Evolutionary conservation across 768 basidiomycete genomes (phyloP).

Genomic region (Rhizopogon vesiculosus): DNA sequence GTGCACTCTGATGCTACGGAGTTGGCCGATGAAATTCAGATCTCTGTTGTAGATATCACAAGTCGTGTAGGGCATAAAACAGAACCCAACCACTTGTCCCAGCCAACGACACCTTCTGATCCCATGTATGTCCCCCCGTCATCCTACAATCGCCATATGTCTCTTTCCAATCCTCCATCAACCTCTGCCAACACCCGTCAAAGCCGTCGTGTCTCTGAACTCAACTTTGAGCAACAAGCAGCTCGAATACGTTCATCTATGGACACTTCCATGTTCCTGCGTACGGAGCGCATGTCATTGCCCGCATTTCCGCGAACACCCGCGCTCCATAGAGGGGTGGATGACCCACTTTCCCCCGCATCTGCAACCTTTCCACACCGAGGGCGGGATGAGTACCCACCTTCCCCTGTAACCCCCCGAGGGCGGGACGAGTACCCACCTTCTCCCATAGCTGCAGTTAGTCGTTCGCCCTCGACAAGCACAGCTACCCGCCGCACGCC

Average conservation of each 20-base stretch:
- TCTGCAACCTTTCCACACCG: constrained; percentile 15
- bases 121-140: constrained; percentile 11
- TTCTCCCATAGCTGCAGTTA: constrained; percentile 10
- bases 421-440: constrained; percentile 26
- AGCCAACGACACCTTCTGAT: constrained; percentile 14
- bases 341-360: constrained; percentile 8
- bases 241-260: constrained; percentile 29
- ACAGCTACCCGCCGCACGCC: constrained; percentile 29
- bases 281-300: constrained; percentile 26
- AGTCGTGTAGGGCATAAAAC: constrained; percentile 19
- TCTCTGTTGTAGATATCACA: constrained; percentile 4
- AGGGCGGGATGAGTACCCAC: constrained; percentile 25
- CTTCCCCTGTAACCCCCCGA: constrained; percentile 12
- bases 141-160: constrained; percentile 12
- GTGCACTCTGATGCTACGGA: constrained; percentile 15
- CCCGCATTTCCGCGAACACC: constrained; percentile 16
- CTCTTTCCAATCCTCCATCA: constrained; percentile 10
- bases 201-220: constrained; percentile 11
- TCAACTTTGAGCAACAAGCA: constrained; percentile 23
- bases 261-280: constrained; percentile 19
- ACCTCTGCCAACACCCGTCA: constrained; percentile 2
- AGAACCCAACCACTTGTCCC: constrained; percentile 9
- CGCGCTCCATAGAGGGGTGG: constrained; percentile 5
- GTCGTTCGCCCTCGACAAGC: constrained; percentile 24
- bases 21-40: constrained; percentile 14